Conservation (phyloP, 257 asterid species). For the Prunella vulgaris region DNA sequence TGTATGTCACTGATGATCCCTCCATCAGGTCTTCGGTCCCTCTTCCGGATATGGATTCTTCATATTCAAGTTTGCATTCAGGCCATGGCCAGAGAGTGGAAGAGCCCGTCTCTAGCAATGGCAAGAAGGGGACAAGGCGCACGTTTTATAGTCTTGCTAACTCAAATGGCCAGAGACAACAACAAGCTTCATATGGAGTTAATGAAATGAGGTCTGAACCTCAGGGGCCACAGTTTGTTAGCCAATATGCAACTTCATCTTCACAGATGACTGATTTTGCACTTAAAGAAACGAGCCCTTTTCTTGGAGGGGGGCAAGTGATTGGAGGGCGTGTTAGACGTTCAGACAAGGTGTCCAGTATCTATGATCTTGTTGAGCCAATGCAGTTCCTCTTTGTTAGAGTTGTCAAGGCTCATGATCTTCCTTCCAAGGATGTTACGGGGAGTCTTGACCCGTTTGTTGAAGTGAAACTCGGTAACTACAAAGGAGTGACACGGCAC, state of each 20-base stretch:
- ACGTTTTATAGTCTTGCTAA: slow-evolving; percentile 51
- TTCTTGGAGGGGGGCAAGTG: slow-evolving; percentile 82
- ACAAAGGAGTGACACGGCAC: slow-evolving; percentile 75
- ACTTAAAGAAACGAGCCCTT: slow-evolving; percentile 75
- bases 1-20: slow-evolving; percentile 64
- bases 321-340: slow-evolving; percentile 61
- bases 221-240: slow-evolving; percentile 37
- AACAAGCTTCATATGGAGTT: slow-evolving; percentile 34
- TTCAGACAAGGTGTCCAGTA: slow-evolving; percentile 44
- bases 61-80: slow-evolving; percentile 34
- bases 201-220: slow-evolving; percentile 55
- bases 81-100: slow-evolving; percentile 27
- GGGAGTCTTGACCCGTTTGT: slow-evolving; percentile 89
- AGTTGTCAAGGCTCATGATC: slow-evolving; percentile 75
- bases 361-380: slow-evolving; percentile 88
- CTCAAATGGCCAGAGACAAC: slow-evolving; percentile 26
- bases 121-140: slow-evolving; percentile 39
- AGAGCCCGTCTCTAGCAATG: slow-evolving; percentile 23
- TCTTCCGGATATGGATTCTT: slow-evolving; percentile 38
- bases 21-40: slow-evolving; percentile 43
- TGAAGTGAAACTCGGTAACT: slow-evolving; percentile 86
- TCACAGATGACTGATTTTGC: slow-evolving; percentile 56
- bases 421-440: slow-evolving; percentile 61
- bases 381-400: slow-evolving; percentile 90
- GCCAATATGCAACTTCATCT: slow-evolving; percentile 41